Evolutionary conservation across 139 green algal species (phyloP), one percentile per base, ranked within the genome.

Genomic region (Gonium pectorale): DNA sequence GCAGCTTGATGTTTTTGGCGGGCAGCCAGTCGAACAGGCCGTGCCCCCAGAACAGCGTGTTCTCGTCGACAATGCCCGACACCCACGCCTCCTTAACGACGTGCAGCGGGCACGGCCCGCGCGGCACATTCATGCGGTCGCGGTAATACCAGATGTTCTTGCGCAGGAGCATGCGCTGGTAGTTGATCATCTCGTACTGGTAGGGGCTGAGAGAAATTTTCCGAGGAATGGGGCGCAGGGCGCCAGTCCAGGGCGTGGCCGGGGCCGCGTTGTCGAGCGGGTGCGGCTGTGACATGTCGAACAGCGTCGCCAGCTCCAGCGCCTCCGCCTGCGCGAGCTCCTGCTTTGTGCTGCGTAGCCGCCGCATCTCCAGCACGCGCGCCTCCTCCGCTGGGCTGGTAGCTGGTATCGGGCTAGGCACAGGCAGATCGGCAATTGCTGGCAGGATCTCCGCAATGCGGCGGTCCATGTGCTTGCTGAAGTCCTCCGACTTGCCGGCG

Each of bases 31-130:
- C 96, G 31, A 89, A 87, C 26, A 98, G 90, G 27, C 96, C 92
- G 91, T 98, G 94, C 24, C 96, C 96, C 96, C 96, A 98, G 46
- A 98, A 90, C 60, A 98, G 91, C 49, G 96, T 98, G 91, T 98
- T 95, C 78, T 98, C 95, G 75, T 98, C 96, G 35, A 98, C 94
- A 27, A 98, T 88, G 37, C 96, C 96, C 59, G 96, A 89, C 37
- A 97, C 94, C 95, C 94, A 97, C 11, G 84, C 85, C 78, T 97
- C 92, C 60, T 94, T 93, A 41, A 98, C 86, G 17, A 95, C 90
- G 31, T 95, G 94, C 44, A 98, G 80, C 22, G 93, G 92, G 90
- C 96, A 98, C 17, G 96, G 96, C 1, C 96, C 96, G 59, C 96
- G 90, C 5, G 95, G 91, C 26, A 93, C 85, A 70, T 79, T 94